These are phyloP conservation scores for Calonectria hongkongensis DNA, from an alignment of 2,329 filamentous ascomycete genomes.

Conservation along the genomic window DNA sequence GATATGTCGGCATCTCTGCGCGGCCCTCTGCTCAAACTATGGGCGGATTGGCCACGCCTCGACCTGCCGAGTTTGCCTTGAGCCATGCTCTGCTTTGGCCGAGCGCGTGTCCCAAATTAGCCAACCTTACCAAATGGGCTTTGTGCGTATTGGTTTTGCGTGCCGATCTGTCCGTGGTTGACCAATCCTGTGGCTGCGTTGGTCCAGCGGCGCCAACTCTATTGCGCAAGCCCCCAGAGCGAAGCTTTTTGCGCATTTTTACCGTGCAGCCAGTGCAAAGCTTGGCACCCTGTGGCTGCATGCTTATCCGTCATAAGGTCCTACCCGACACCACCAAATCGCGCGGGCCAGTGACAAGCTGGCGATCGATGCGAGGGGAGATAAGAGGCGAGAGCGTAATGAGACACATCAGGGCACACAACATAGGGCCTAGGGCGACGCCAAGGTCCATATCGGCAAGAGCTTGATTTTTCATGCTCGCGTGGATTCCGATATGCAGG, in stretches of 20 bases:
- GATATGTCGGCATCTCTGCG: conserved; percentile 55
- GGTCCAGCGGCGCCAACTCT: conserved; percentile 50
- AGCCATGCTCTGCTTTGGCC: conserved; percentile 36
- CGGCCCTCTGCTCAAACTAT: conserved; percentile 29
- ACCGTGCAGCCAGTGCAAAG: conserved; percentile 55
- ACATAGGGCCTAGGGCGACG: neutral
- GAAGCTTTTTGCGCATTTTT: conserved; percentile 54
- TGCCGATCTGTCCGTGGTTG: conserved; percentile 55
- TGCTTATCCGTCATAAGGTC: conserved; percentile 53
- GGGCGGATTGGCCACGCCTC: conserved; percentile 24
- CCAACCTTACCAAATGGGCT: conserved; percentile 24
- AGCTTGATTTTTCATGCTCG: neutral
- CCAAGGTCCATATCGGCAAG: neutral
- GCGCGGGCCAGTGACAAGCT: conserved; percentile 24
- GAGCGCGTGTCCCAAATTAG: conserved; percentile 30
- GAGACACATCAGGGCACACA: conserved; percentile 12
- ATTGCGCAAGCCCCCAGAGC: conserved; percentile 43
- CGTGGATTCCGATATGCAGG: neutral
- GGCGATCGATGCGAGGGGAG: conserved; percentile 27
- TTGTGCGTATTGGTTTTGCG: conserved; percentile 28
- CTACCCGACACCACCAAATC: conserved; percentile 38
- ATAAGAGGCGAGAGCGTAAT: conserved; percentile 16
- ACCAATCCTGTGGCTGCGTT: conserved; percentile 39
- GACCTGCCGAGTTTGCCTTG: conserved; percentile 27
- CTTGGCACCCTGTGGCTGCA: conserved; percentile 55